These are phyloP conservation scores for Boletellus emodensis DNA, from an alignment of 768 basidiomycete species.

Conservation along the genomic window DNA sequence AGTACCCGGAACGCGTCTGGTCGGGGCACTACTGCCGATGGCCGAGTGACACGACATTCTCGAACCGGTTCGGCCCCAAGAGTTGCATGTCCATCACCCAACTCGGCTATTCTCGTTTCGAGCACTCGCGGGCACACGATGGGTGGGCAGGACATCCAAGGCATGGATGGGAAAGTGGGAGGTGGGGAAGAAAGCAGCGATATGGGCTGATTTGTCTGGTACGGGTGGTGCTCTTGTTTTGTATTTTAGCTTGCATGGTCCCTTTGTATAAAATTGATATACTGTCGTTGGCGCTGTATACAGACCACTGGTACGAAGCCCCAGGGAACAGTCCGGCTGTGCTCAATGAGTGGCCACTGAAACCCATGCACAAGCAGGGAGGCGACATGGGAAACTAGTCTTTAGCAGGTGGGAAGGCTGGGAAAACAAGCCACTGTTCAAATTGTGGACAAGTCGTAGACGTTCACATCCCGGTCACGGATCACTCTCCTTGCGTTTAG, in stretches of 20 bases:
- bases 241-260: constrained; percentile 12
- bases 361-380: too few species aligned
- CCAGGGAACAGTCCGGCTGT: too few species aligned
- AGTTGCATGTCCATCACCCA: constrained; percentile 13
- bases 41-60: constrained; percentile 19
- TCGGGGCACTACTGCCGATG: constrained; percentile 16
- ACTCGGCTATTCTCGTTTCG: constrained; percentile 4
- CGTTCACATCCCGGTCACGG: constrained; percentile 3
- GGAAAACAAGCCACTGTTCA: neutral
- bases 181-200: constrained; percentile 12
- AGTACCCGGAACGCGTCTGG: constrained; percentile 24
- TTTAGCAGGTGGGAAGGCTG: neutral
- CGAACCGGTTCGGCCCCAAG: constrained; percentile 21
- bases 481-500: constrained; percentile 9
- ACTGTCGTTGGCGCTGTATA: neutral
- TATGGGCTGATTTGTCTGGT: constrained; percentile 6
- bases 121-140: constrained; percentile 15
- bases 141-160: constrained; percentile 20
- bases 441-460: constrained; percentile 2
- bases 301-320: too few species aligned
- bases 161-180: constrained; percentile 16
- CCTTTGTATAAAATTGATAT: neutral
- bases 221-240: neutral
- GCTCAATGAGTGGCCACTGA: too few species aligned
- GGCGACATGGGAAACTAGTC: neutral